Evolutionary conservation across 805 yeast genomes (phyloP).

Genomic region (Wickerhamomyces bovis): DNA sequence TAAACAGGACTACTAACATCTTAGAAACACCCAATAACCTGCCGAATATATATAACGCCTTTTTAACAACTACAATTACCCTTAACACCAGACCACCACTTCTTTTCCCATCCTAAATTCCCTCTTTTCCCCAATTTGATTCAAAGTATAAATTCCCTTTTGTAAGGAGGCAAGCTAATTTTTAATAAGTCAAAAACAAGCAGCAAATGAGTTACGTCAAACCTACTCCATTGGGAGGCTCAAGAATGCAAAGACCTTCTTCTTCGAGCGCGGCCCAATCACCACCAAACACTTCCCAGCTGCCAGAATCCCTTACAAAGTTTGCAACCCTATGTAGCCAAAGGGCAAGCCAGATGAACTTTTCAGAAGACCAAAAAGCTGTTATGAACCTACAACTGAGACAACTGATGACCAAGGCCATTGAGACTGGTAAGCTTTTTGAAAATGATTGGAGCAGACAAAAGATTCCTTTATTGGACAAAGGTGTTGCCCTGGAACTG

Average conservation of each 20-base stretch:
- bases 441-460: conserved; percentile 25
- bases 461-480: conserved; percentile 18
- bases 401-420: conserved; percentile 22
- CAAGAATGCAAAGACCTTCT: neutral
- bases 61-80: too few relatives aligned
- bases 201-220: conserved; percentile 6
- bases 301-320: neutral
- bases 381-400: conserved; percentile 22
- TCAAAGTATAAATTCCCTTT: neutral
- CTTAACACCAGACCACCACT: neutral
- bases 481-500: conserved; percentile 9
- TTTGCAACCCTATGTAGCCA: neutral
- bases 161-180: neutral
- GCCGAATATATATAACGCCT: too few relatives aligned
- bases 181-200: neutral
- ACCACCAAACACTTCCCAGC: neutral
- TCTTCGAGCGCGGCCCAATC: neutral
- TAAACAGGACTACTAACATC: neutral
- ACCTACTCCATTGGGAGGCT: conserved; percentile 8
- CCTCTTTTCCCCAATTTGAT: neutral
- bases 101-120: neutral
- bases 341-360: neutral
- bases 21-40: too few relatives aligned
- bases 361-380: conserved; percentile 3
- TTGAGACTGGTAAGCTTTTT: conserved; percentile 19